These are phyloP conservation scores for Agaricus bisporus DNA, from an alignment of 768 basidiomycete species.

Conservation along the genomic window DNA sequence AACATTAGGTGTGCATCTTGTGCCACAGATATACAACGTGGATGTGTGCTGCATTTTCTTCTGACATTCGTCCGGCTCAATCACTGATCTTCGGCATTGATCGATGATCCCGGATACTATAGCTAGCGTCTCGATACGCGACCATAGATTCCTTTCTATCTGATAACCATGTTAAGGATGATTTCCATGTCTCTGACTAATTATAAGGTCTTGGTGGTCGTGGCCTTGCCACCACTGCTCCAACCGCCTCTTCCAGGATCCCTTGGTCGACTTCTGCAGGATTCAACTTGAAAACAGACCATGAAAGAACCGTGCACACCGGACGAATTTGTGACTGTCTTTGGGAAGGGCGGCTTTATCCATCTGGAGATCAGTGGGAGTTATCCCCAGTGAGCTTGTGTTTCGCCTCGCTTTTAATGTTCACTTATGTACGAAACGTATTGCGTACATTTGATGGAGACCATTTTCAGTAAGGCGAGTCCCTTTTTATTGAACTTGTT, in stretches of 20 bases:
- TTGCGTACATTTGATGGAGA: conserved; percentile 39
- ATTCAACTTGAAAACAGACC: conserved; percentile 37
- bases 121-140: neutral
- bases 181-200: conserved; percentile 17
- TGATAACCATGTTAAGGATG: conserved; percentile 25
- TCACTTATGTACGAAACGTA: neutral
- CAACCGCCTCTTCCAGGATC: conserved; percentile 42
- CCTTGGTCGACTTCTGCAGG: conserved; percentile 76
- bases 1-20: too few relatives aligned
- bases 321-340: conserved; percentile 64
- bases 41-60: conserved; percentile 6
- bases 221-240: conserved; percentile 21
- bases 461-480: conserved; percentile 59
- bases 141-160: neutral
- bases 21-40: conserved; percentile 6
- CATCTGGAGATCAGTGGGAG: conserved; percentile 71
- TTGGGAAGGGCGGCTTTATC: conserved; percentile 77
- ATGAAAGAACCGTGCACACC: conserved; percentile 55
- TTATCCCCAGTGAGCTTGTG: conserved; percentile 36
- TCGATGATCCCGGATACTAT: neutral
- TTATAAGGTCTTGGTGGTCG: conserved; percentile 15
- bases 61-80: neutral
- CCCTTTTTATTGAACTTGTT: neutral
- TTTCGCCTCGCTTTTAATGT: neutral
- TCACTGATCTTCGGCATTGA: conserved; percentile 1